These are phyloP conservation scores for Carex cristatella DNA, from an alignment of 176 grass and related monocot species.

Conservation along the genomic window DNA sequence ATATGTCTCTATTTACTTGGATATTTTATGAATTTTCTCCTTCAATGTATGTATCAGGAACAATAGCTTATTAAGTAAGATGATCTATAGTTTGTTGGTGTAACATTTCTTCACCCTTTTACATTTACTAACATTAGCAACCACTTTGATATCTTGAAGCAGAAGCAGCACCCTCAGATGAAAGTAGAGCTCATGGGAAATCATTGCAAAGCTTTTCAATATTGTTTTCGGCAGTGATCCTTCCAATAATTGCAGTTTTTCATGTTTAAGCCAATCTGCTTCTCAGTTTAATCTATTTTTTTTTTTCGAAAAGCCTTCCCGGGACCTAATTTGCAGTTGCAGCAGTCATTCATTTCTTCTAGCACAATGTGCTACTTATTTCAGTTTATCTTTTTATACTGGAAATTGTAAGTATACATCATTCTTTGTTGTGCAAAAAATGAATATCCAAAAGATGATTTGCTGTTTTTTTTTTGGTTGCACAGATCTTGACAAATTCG, in stretches of 20 bases:
- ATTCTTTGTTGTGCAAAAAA: neutral
- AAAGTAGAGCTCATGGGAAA: conserved; percentile 14
- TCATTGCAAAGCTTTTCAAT: neutral
- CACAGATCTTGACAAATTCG: neutral
- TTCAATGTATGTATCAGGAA: neutral
- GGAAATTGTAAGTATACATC: neutral
- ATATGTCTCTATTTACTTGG: neutral
- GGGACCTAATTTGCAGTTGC: neutral
- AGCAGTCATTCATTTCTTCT: neutral
- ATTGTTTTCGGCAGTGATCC: conserved; percentile 8
- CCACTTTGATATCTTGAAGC: neutral
- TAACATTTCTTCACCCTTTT: neutral
- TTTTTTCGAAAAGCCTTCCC: neutral
- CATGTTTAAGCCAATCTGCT: neutral
- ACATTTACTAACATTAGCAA: neutral
- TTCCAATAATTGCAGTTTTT: conserved; percentile 16
- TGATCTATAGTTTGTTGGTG: neutral
- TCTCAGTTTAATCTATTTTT: neutral
- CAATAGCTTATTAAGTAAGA: neutral
- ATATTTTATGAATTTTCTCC: neutral
- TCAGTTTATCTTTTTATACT: neutral
- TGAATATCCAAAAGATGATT: conserved; percentile 2
- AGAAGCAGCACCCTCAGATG: conserved; percentile 4
- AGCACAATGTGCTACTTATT: neutral
- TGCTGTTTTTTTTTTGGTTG: neutral